Conservation (phyloP, 1,139 yeast species). For the Hansenula sp. region DNA sequence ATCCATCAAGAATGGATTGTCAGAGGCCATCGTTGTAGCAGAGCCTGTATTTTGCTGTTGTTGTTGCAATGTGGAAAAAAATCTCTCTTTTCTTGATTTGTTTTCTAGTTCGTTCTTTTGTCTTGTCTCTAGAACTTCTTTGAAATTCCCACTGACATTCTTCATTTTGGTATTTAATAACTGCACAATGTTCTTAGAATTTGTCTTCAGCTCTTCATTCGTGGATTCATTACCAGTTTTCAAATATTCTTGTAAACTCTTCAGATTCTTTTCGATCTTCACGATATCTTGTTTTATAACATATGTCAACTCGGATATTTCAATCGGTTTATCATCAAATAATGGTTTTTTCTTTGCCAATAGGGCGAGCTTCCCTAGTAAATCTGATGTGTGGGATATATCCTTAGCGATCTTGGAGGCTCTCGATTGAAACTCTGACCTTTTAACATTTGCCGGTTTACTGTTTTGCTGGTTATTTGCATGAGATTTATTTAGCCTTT, state of each 20-base stretch:
- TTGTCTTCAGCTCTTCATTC: slow-evolving; percentile 38
- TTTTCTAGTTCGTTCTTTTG: slow-evolving; percentile 81
- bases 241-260: slow-evolving; percentile 55
- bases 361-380: slow-evolving; percentile 75
- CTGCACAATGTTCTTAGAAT: slow-evolving; percentile 83
- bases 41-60: slow-evolving; percentile 10
- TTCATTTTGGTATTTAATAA: slow-evolving; percentile 84
- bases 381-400: slow-evolving; percentile 82
- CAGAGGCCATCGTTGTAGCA: slow-evolving; percentile 20
- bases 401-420: slow-evolving; percentile 89
- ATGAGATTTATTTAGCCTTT: slow-evolving; percentile 39
- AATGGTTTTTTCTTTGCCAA: slow-evolving; percentile 89
- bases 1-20: slow-evolving; percentile 36
- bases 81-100: slow-evolving; percentile 80
- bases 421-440: slow-evolving; percentile 70
- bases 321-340: slow-evolving; percentile 92
- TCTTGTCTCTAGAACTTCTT: slow-evolving; percentile 80
- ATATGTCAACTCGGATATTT: slow-evolving; percentile 87
- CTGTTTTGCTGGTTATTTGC: slow-evolving; percentile 24
- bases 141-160: slow-evolving; percentile 89
- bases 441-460: slow-evolving; percentile 27
- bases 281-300: slow-evolving; percentile 92
- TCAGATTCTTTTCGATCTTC: slow-evolving; percentile 74
- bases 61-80: slow-evolving; percentile 48
- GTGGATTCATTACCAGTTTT: slow-evolving; percentile 38